Evolutionary conservation across 202 grass and related monocot genomes (phyloP), one percentile per base, ranked within the genome.

Genomic region (Saccharum hybrid): DNA sequence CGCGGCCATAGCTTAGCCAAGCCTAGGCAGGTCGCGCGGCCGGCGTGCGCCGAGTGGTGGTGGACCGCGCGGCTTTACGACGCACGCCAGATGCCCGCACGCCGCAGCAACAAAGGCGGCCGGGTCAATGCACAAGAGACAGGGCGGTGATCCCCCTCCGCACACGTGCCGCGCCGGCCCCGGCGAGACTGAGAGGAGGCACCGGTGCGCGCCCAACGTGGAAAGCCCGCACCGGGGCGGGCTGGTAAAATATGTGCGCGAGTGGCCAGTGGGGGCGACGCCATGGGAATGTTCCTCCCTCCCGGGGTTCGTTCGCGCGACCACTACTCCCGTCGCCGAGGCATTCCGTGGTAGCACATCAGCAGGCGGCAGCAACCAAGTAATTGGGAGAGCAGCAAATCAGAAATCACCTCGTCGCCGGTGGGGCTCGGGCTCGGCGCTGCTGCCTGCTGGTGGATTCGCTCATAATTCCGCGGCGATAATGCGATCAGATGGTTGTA

Each of bases 41-140:
- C 57, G 21, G 57, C 76, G 42, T 46, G 14, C 46, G 78, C 2
- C 45, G 39, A 52, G 4, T 51, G 63, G 45, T 3, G 51, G 51
- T 26, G 26, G 26, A 54, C 51, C 51, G 56, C 0, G 23, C 11
- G 60, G 78, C 78, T 77, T 77, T 45, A 9, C 23, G 59, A 15
- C 59, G 75, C 49, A 52, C 1, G 16, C 2, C 4, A 54, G 57
- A 77, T 77, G 57, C 75, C 75, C 75, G 10, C 31, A 37, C n/a
- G 34, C 34, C 52, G 54, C n/a, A 37, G 33, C 21, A 68, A 52
- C 28, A 28, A 28, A 52, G 23, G 41, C 22, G 12, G 26, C 26
- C 74, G 84, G 81, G 42, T 75, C 80, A 80, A 87, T 80, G 84
- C 84, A 76, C 1, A 76, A 78, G 85, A 85, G 89, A 91, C 85